Evolutionary conservation across 1,284 basidiomycete genomes (phyloP).

Genomic region (Marasmius sp.): DNA sequence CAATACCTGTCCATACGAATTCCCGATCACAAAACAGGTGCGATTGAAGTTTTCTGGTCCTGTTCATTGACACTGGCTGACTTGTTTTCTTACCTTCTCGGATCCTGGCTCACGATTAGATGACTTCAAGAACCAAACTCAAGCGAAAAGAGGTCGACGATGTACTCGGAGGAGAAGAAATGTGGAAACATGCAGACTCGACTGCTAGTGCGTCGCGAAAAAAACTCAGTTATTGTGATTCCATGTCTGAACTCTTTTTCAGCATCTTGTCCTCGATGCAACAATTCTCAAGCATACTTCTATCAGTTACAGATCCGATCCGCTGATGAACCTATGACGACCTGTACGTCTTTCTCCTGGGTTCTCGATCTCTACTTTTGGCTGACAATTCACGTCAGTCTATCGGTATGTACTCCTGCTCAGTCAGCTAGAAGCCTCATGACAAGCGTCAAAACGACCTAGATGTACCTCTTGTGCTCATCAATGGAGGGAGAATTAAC

Average conservation of each 20-base stretch:
- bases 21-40: slow-evolving; percentile 84
- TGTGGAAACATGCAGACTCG: slow-evolving; percentile 94
- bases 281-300: slow-evolving; percentile 87
- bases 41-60: slow-evolving; percentile 6
- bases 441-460: background rate
- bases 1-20: slow-evolving; percentile 94
- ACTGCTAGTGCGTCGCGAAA: slow-evolving; percentile 61
- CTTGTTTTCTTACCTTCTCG: background rate
- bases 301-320: slow-evolving; percentile 96
- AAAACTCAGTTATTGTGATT: slow-evolving; percentile 1
- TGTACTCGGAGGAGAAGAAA: slow-evolving; percentile 90
- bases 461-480: slow-evolving; percentile 59
- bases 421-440: background rate
- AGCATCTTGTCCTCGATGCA: slow-evolving; percentile 92
- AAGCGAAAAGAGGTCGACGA: slow-evolving; percentile 90
- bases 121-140: slow-evolving; percentile 84
- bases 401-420: slow-evolving; percentile 37
- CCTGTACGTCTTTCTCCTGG: slow-evolving; percentile 61
- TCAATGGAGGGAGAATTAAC: slow-evolving; percentile 63
- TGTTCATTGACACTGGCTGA: background rate
- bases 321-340: slow-evolving; percentile 97
- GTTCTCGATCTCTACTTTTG: background rate
- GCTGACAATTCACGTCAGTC: slow-evolving; percentile 28
- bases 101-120: slow-evolving; percentile 41
- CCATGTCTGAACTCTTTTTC: slow-evolving; percentile 1